phyloP scores from a whole-genome alignment of 192 early-diverging fungal species.

The Coemansia sp. region DNA sequence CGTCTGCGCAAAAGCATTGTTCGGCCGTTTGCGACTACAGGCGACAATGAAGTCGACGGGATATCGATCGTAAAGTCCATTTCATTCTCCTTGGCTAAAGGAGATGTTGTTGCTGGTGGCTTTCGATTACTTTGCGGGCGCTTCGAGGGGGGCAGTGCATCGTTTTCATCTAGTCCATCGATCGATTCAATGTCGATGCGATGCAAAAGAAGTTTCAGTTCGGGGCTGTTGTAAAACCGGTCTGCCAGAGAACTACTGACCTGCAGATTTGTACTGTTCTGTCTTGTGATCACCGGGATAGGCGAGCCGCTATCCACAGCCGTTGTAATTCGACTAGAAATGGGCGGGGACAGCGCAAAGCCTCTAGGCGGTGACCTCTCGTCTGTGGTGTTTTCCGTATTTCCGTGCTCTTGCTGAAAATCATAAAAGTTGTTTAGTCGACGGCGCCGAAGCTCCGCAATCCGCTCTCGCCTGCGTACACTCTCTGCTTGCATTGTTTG shows the following conservation, averaged over 20 bases:
- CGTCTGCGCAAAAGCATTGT: conserved; percentile 15
- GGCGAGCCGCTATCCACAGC: background rate
- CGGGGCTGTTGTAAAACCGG: conserved; percentile 34
- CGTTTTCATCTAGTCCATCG: conserved; percentile 4
- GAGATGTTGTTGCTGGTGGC: background rate
- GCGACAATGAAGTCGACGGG: conserved; percentile 47
- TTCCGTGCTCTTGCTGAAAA: conserved; percentile 3
- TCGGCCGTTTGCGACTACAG: conserved; percentile 22
- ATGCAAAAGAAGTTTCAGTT: conserved; percentile 36
- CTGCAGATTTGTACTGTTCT: background rate
- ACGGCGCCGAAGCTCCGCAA: conserved; percentile 37
- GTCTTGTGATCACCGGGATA: background rate
- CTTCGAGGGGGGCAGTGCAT: conserved; percentile 9
- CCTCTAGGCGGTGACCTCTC: background rate
- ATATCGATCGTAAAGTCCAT: conserved; percentile 49
- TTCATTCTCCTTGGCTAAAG: background rate
- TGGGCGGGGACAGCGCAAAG: background rate
- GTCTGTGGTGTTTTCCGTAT: background rate
- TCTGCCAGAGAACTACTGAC: conserved; percentile 16
- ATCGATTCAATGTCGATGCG: conserved; percentile 19
- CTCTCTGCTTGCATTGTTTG: conserved; percentile 27
- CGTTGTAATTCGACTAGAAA: background rate
- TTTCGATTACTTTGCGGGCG: conserved; percentile 5
- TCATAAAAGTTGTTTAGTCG: conserved; percentile 17
- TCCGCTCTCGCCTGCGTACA: conserved; percentile 36